Conservation (phyloP, 805 yeast species). For the Teunomyces pallodes region DNA sequence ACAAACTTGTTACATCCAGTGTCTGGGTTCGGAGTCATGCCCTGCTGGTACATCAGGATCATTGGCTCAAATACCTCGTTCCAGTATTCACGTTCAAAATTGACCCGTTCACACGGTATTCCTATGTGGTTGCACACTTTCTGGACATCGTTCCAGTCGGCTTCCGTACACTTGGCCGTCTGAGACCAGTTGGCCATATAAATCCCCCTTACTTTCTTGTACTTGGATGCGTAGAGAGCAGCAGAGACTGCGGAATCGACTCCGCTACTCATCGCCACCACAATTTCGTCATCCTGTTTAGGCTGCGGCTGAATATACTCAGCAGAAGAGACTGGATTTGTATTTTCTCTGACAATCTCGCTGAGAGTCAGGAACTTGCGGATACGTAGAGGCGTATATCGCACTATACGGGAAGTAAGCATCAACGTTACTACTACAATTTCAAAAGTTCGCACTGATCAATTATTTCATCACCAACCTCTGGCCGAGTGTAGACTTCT, state of each 20-base stretch:
- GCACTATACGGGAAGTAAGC: background rate
- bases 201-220: slow-evolving; percentile 68
- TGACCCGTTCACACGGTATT: slow-evolving; percentile 72
- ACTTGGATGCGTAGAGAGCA: slow-evolving; percentile 53
- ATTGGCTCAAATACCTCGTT: slow-evolving; percentile 87
- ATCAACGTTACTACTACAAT: background rate
- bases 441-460: background rate
- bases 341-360: slow-evolving; percentile 5
- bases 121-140: slow-evolving; percentile 55
- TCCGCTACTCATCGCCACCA: slow-evolving; percentile 94
- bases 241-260: slow-evolving; percentile 94
- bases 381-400: background rate
- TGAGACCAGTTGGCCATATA: slow-evolving; percentile 93
- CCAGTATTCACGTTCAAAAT: slow-evolving; percentile 93
- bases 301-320: slow-evolving; percentile 46
- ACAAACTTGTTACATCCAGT: slow-evolving; percentile 80
- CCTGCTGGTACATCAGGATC: slow-evolving; percentile 67
- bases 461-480: background rate
- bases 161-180: slow-evolving; percentile 69
- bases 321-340: background rate
- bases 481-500: slow-evolving; percentile 47
- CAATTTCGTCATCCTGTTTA: slow-evolving; percentile 51
- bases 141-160: slow-evolving; percentile 85
- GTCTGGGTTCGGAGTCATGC: slow-evolving; percentile 94
- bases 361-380: background rate